A percentile compares a stretch with the other conserved stretches of the same genome.
Evolutionary conservation across 2,329 filamentous ascomycete species (phyloP).

Genomic region (Arachnopeziza araneosa): DNA sequence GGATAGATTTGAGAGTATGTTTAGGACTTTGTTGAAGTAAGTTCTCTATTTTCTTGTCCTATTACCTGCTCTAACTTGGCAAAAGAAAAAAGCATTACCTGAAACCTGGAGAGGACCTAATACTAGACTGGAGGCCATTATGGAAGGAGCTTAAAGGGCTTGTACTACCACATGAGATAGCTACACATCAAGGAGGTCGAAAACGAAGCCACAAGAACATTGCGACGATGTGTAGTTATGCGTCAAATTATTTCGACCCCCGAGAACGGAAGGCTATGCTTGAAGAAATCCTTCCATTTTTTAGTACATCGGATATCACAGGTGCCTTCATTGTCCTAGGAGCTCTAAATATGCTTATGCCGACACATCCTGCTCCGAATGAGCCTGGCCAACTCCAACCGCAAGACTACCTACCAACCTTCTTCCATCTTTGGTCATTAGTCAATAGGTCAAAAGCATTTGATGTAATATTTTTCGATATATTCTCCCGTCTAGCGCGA

Average conservation of each 20-base stretch:
- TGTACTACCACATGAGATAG: conserved; percentile 79
- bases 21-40: conserved; percentile 90
- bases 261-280: conserved; percentile 76
- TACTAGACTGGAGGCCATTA: conserved; percentile 86
- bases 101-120: conserved; percentile 82
- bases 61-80: not conserved
- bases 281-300: conserved; percentile 76
- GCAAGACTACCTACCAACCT: conserved; percentile 82
- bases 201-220: conserved; percentile 58
- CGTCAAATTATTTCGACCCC: conserved; percentile 89
- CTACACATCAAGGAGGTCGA: conserved; percentile 53
- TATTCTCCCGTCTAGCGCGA: conserved; percentile 79
- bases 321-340: conserved; percentile 91
- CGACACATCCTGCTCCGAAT: conserved; percentile 71
- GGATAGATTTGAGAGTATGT: conserved; percentile 95
- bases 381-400: conserved; percentile 73
- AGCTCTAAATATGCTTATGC: conserved; percentile 79
- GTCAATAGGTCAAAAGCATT: conserved; percentile 84
- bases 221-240: conserved; percentile 84
- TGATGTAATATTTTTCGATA: conserved; percentile 82
- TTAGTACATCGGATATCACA: conserved; percentile 88
- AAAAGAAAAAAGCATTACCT: conserved; percentile 88
- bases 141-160: conserved; percentile 91
- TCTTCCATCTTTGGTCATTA: conserved; percentile 95
- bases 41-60: conserved; percentile 29